Base-by-base conservation (phyloP, 2,329 filamentous ascomycete species). In the Pleoardoris graminearum region DNA sequence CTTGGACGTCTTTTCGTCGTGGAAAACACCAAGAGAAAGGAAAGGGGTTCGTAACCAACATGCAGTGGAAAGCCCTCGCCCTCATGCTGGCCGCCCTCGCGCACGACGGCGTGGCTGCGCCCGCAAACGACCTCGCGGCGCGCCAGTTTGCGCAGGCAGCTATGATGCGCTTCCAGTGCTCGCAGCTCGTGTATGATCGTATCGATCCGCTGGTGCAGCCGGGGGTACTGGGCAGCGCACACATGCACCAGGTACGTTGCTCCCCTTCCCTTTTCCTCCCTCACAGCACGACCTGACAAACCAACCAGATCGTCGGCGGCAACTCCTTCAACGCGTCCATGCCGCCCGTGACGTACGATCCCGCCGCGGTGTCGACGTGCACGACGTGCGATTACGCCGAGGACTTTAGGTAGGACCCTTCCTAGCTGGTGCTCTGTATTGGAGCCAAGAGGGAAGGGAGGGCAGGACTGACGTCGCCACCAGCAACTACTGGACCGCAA, bases 401-500 rank as follows among this genome's bases (percentile, higher is more conserved):
- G 35, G 66, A 69, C 56, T 67, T 67, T n/a, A n/a, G n/a, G n/a
- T n/a, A n/a, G n/a, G n/a, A n/a, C n/a, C 4, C n/a, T n/a, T n/a
- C n/a, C n/a, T n/a, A n/a, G n/a, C n/a, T n/a, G n/a, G n/a, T n/a
- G n/a, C n/a, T n/a, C n/a, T n/a, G n/a, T n/a, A n/a, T n/a, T n/a
- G n/a, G n/a, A n/a, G n/a, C n/a, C n/a, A n/a, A n/a, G n/a, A n/a
- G n/a, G n/a, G n/a, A n/a, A n/a, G n/a, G n/a, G n/a, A n/a, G n/a
- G n/a, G n/a, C n/a, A n/a, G n/a, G n/a, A n/a, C n/a, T n/a, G n/a
- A n/a, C n/a, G n/a, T n/a, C n/a, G n/a, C n/a, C n/a, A n/a, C n/a
- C 51, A 59, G 49, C 50, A 69, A 69, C 53, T 69, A 70, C 53
- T 69, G 66, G 66, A 70, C 68, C 14, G 66, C 67, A 4, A 57